Conservation (phyloP, 1,284 basidiomycete genomes). For the Flammula alnicola region DNA sequence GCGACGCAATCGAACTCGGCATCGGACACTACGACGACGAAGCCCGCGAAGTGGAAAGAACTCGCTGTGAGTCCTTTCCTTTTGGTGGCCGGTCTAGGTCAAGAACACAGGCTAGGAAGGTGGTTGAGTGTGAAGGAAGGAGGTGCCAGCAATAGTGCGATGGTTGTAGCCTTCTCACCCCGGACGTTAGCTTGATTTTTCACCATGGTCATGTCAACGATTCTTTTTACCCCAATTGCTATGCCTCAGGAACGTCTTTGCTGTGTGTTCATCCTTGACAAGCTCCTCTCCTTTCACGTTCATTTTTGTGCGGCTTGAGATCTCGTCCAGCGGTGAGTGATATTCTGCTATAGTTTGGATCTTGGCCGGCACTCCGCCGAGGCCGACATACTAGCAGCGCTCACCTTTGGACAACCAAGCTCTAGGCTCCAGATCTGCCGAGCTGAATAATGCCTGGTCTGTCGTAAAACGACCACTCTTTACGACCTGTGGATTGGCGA, state of each 20-base stretch:
- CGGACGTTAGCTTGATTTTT: constrained; percentile 3
- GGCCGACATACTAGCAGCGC: too few relatives aligned
- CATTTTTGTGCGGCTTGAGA: too few relatives aligned
- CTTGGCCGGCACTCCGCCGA: too few relatives aligned
- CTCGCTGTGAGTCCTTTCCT: constrained; percentile 49
- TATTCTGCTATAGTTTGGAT: too few relatives aligned
- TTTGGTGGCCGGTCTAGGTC: constrained; percentile 81
- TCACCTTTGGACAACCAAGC: too few relatives aligned
- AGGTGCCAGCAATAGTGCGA: constrained; percentile 73
- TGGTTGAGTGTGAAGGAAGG: constrained; percentile 80
- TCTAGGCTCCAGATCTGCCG: too few relatives aligned
- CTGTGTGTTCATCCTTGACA: too few relatives aligned
- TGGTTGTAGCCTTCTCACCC: constrained; percentile 52
- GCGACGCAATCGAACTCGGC: constrained; percentile 6
- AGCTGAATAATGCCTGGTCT: too few relatives aligned
- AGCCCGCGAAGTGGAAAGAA: constrained; percentile 18
- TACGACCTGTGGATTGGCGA: too few relatives aligned
- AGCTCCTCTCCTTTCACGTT: too few relatives aligned
- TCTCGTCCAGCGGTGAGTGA: too few relatives aligned
- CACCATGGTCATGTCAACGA: not conserved
- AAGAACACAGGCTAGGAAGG: constrained; percentile 88
- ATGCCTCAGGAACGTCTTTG: not conserved
- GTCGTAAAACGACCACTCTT: too few relatives aligned
- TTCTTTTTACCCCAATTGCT: not conserved
- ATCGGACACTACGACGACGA: not conserved